phyloP scores from a whole-genome alignment of 192 early-diverging fungal species.

The Chytriomyces hyalinus region DNA sequence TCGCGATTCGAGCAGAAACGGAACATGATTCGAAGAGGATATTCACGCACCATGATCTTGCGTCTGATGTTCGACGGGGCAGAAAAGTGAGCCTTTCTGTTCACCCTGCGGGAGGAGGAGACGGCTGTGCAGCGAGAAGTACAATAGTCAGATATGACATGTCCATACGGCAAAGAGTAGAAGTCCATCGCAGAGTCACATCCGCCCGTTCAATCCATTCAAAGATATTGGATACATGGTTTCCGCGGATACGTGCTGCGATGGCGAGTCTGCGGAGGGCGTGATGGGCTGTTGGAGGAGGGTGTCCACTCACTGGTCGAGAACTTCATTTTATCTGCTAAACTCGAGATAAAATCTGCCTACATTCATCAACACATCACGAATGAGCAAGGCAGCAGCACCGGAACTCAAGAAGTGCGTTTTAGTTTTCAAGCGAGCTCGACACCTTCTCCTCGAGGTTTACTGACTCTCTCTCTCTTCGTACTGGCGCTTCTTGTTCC shows the following conservation, averaged over 20 bases:
- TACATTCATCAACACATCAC: conserved; percentile 13
- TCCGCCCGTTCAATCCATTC: not conserved
- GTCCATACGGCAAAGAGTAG: too few relatives aligned
- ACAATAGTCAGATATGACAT: too few relatives aligned
- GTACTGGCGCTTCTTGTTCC: not conserved
- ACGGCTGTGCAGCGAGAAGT: conserved; percentile 18
- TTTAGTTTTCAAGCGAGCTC: not conserved
- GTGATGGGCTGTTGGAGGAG: conserved; percentile 2
- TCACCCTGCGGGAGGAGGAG: conserved; percentile 72
- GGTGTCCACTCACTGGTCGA: conserved; percentile 2
- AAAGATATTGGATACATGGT: not conserved
- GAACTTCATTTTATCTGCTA: conserved; percentile 25
- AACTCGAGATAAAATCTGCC: too few relatives aligned
- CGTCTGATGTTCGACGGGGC: conserved; percentile 92
- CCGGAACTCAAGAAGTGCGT: conserved; percentile 70
- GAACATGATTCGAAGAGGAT: not conserved
- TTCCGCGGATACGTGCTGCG: not conserved
- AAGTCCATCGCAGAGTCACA: not conserved
- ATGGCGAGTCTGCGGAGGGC: not conserved
- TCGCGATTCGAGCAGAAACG: too few relatives aligned
- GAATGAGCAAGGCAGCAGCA: conserved; percentile 64
- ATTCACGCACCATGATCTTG: conserved; percentile 79
- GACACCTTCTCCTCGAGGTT: not conserved
- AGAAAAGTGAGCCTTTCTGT: conserved; percentile 98
- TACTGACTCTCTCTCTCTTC: not conserved